Base-by-base conservation (phyloP, 1,284 basidiomycete genomes). In the Irpex lacteus region DNA sequence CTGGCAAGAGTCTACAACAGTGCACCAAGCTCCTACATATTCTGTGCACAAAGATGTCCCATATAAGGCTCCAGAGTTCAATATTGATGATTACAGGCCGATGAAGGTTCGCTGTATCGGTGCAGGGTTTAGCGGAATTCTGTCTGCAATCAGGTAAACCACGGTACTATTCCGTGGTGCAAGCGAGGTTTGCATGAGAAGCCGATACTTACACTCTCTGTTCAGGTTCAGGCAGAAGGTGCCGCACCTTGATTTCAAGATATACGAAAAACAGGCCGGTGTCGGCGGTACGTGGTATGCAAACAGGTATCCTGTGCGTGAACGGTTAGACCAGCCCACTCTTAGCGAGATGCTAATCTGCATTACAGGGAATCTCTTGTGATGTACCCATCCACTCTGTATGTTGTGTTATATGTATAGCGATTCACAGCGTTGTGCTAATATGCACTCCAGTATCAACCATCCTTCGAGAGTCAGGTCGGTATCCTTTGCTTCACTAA, bases 241-340 rank as follows among this genome's bases (percentile, higher is more conserved):
- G 26, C 75, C 76, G 62, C 86, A 86, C 64, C 68, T 85, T 15
- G 74, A 83, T 32, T 69, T 87, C 3, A 79, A 77, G 0, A 80
- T 87, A 18, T 88, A 85, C 68, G 85, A 88, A 49, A 82, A 82
- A 60, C 80, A 82, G 63, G 75, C 77, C n/a, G 82, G 80, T 2
- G 74, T 88, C 26, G 86, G 86, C 26, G 86, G 86, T 3, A 82
- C 84, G 1, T 88, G 86, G 86, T 76, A 71, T 60, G 66, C 71
- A 8, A 78, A 77, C 55, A 73, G 64, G 62, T 78, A 78, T 61
- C 75, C 77, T 8, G 9, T 77, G 63, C 56, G 38, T 54, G 52
- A 21, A 37, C 34, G 5, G 47, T 34, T 55, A 21, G 38, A 19
- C 53, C 59, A 13, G 44, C 44, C 13, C 15, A 13, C 6, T 13